These are phyloP conservation scores for Platanthera zijinensis DNA, from an alignment of 106 monocot genomes.

Conservation along the genomic window DNA sequence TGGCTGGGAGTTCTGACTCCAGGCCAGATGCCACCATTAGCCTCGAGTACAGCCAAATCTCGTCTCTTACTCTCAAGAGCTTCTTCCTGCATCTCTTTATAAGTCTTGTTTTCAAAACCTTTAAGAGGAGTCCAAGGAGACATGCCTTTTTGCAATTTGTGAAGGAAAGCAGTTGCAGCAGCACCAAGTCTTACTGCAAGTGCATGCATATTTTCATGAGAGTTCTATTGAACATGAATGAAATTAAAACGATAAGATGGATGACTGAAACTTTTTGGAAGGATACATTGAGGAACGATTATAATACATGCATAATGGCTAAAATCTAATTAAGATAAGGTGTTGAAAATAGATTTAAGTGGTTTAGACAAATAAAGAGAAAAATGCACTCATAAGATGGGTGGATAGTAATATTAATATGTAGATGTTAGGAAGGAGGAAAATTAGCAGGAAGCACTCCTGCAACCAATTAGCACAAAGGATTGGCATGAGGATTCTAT, in stretches of 20 bases:
- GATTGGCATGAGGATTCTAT: not conserved
- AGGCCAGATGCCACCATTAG: constrained; percentile 82
- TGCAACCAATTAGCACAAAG: not conserved
- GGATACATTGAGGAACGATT: not conserved
- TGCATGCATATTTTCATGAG: not conserved
- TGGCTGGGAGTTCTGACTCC: constrained; percentile 80
- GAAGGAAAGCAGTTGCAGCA: constrained; percentile 66
- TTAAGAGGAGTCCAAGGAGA: constrained; percentile 69
- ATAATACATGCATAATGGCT: not conserved
- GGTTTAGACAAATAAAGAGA: not conserved
- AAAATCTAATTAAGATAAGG: not conserved
- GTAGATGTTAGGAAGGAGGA: not conserved
- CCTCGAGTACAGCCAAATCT: constrained; percentile 83
- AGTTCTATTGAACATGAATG: not conserved
- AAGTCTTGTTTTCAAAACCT: constrained; percentile 74
- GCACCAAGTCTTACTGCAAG: constrained; percentile 71
- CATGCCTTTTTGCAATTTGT: constrained; percentile 76
- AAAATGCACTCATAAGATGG: not conserved
- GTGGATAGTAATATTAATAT: not conserved
- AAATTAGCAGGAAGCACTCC: not conserved
- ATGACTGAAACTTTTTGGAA: not conserved
- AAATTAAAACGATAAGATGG: not conserved
- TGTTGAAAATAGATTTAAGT: not conserved
- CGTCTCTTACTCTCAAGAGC: constrained; percentile 82
- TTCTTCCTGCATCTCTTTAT: constrained; percentile 74